phyloP scores from a whole-genome alignment of 2,329 filamentous ascomycete species.

The Gliomastix tumulicola region DNA sequence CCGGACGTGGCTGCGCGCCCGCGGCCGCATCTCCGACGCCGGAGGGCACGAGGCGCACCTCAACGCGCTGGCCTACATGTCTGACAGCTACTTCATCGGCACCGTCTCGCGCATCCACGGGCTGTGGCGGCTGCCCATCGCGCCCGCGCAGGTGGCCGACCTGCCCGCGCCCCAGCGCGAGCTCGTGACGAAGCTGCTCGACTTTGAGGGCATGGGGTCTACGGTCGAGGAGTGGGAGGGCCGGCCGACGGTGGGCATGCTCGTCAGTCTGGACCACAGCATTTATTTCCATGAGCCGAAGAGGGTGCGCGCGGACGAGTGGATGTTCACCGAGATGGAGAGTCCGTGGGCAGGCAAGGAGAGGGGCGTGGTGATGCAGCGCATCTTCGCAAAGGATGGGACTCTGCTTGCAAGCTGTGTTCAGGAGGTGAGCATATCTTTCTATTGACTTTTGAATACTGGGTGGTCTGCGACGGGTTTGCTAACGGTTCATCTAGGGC shows the following conservation, averaged over 20 bases:
- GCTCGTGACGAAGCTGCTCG: slow-evolving; percentile 25
- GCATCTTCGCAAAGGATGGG: slow-evolving; percentile 65
- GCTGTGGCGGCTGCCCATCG: slow-evolving; percentile 62
- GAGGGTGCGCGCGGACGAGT: slow-evolving; percentile 57
- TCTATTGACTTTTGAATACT: neutral
- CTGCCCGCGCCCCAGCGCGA: slow-evolving; percentile 31
- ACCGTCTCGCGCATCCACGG: slow-evolving; percentile 77
- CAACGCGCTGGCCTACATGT: slow-evolving; percentile 86
- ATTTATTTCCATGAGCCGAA: slow-evolving; percentile 61
- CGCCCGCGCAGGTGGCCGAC: slow-evolving; percentile 44
- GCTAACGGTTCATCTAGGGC: slow-evolving; percentile 25
- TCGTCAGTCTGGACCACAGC: slow-evolving; percentile 73
- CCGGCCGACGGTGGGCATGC: slow-evolving; percentile 67
- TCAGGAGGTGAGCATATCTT: slow-evolving; percentile 55
- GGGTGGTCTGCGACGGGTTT: neutral
- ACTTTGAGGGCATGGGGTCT: slow-evolving; percentile 30
- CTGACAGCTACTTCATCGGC: slow-evolving; percentile 88
- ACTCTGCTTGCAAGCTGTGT: slow-evolving; percentile 71
- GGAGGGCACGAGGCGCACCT: slow-evolving; percentile 78
- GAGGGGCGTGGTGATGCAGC: slow-evolving; percentile 67
- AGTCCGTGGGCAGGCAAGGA: slow-evolving; percentile 76
- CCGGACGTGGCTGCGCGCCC: slow-evolving; percentile 67
- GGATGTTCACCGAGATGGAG: slow-evolving; percentile 76
- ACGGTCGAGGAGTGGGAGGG: slow-evolving; percentile 39
- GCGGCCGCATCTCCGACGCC: slow-evolving; percentile 63